Evolutionary conservation across 176 grass and related monocot species (phyloP), one percentile per base, ranked within the genome.

Genomic region (Neostapfia colusana): DNA sequence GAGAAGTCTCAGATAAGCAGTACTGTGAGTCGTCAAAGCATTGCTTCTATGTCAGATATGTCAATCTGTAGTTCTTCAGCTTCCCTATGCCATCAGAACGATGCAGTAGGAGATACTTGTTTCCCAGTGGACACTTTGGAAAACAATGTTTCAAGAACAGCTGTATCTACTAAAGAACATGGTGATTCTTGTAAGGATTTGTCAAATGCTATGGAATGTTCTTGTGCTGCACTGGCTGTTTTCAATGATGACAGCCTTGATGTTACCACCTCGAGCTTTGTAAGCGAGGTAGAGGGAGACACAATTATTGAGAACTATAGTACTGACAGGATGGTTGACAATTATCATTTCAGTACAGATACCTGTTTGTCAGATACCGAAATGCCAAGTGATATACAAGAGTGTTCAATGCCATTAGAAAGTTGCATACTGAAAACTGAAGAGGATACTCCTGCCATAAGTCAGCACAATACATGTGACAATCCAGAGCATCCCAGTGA

Each of bases 1-100:
- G 83, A 89, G 79, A 89, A 90, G 57, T 56, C 41, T 67, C 85
- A 69, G 65, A 57, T 54, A 61, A 83, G 82, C 71, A 83, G 79
- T 67, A 82, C 80, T 49, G 61, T 77, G 73, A 90, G 87, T 83
- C 65, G 15, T 67, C 73, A 90, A 82, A 93, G 88, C 60, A 77
- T 75, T 18, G 82, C 85, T 81, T 94, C 95, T 76, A 64, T 82
- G 59, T 98, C 91, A 63, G 91, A 94, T 83, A 94, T 91, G 78
- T 94, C 86, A 48, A 80, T 89, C 73, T 84, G 85, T 75, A 76
- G 75, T 60, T 85, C 85, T 59, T 86, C 86, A 69, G 64, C 82
- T 79, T 80, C 54, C 69, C 40, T 89, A 58, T 76, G 54, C 75
- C 44, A 78, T 40, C 80, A 82, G 81, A 91, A 63, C 64, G 76